Base-by-base conservation (phyloP, 768 basidiomycete species). In the Tulasnella calospora region DNA sequence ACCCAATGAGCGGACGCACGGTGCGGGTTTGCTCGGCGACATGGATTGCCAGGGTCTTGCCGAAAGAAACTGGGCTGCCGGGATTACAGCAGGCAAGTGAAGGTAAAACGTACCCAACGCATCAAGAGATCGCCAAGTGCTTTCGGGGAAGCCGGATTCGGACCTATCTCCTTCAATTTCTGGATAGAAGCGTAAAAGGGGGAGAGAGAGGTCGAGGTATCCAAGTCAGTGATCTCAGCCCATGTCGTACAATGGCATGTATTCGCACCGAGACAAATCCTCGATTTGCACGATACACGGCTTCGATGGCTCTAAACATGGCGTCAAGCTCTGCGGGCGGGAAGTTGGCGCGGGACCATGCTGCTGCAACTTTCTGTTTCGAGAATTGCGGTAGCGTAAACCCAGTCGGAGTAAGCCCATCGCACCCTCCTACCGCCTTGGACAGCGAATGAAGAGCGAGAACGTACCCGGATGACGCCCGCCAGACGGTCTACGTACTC, bases 221-320 rank as follows among this genome's bases (percentile, higher is more conserved):
- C 57, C 71, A 71, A 71, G 35, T 44, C 71, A 71, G 71, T 17
- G 71, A 30, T 40, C 27, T 47, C 76, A 46, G 73, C 44, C 69
- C 36, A n/a, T 17, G 27, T 73, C 35, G 12, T 30, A 41, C 47
- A 61, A 47, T 9, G 33, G 23, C 19, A 27, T 70, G 27, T 71
- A 44, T 73, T 81, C 90, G 81, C 81, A 96, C 96, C 71, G 88
- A 86, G 77, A 94, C 89, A 79, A 99, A 88, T 0, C 87, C 84
- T 77, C 95, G 90, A 85, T 96, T 98, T 30, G 94, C 93, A 84
- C 95, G 93, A 87, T 96, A 99, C 27, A 99, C 90, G 33, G 88
- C 89, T 84, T 99, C 98, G 74, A 99, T 90, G 81, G 92, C 91
- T 80, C 98, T 88, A 85, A 99, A 99, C 94, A 99, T 97, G 74